Evolutionary conservation across 2,329 filamentous ascomycete species (phyloP), one percentile per base, ranked within the genome.

Genomic region (Capronia coronata): DNA sequence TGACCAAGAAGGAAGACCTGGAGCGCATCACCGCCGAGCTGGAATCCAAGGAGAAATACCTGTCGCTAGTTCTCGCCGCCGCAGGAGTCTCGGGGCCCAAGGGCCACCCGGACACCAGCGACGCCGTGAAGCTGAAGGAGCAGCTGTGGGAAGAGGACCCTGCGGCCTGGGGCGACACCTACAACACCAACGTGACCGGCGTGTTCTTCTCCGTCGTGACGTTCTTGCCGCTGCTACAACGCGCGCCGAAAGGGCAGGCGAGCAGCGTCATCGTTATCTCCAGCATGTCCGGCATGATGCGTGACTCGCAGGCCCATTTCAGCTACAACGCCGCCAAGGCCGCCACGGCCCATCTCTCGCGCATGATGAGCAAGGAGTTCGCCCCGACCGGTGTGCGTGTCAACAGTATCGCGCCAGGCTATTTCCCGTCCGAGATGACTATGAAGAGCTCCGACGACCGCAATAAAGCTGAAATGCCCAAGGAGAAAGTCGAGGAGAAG

Each of bases 261-360:
- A 48, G 58, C 19, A 62, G 57, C 10, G 61, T 62, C 27, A 78
- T 91, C 48, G 79, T 84, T 23, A 84, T 84, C 32, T 83, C 80
- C 60, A 82, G 77, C 34, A 86, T 89, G 67, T 83, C 74, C 1
- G 80, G 77, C 2, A 81, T 87, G 54, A 86, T 87, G 71, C 79
- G 83, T 9, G 68, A 73, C 60, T 84, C 84, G 0, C 85, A 89
- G 63, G 83, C 84, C 0, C 85, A 90, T 61, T 76, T 73, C 1
- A 77, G 79, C 0, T 89, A 89, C 62, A 89, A 90, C 56, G 79
- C 80, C 1, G 79, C 75, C 52, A 89, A 90, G 65, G 79, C 82
- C 0, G 83, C 78, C 0, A 65, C 89, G 1, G 59, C 84, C 27
- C 76, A 78, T 46, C 64, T 88, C 56, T 80, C 79, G 43, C 78